phyloP scores from a whole-genome alignment of 306 rosid species.

The Sesbania bispinosa region DNA sequence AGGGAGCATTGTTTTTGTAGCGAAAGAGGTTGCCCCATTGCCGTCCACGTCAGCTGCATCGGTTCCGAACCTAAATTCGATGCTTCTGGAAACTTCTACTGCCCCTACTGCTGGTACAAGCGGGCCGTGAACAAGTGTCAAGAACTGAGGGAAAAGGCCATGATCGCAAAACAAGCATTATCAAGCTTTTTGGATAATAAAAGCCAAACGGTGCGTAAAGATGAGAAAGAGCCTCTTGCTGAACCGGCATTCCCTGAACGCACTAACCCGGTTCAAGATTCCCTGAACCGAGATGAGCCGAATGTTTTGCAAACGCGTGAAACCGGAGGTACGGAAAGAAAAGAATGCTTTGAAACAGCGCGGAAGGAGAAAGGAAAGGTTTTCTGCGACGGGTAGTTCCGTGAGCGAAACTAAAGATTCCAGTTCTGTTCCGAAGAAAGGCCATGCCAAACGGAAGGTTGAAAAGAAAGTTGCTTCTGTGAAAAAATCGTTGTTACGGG shows the following conservation, averaged over 20 bases:
- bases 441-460: not conserved
- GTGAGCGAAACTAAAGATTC: constrained; percentile 38
- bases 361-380: constrained; percentile 12
- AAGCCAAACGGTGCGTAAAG: not conserved
- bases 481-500: not conserved
- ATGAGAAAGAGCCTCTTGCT: not conserved
- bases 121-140: constrained; percentile 20
- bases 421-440: constrained; percentile 6
- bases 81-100: constrained; percentile 49
- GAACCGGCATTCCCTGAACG: no score
- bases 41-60: constrained; percentile 55
- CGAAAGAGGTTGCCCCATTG: constrained; percentile 52
- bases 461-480: not conserved
- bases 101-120: constrained; percentile 64
- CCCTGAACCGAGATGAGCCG: not conserved
- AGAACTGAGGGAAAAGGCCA: constrained; percentile 36
- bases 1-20: constrained; percentile 41
- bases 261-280: no score
- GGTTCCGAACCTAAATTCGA: constrained; percentile 52
- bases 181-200: constrained; percentile 35
- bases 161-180: constrained; percentile 43
- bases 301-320: not conserved
- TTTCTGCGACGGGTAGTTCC: constrained; percentile 21
- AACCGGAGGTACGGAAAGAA: not conserved
- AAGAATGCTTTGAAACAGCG: no score